Percentiles rank a stretch among this genome's conserved stretches.
Evolutionary conservation across 176 grass and related monocot species (phyloP).

Genomic region (Aegilops speltoides): DNA sequence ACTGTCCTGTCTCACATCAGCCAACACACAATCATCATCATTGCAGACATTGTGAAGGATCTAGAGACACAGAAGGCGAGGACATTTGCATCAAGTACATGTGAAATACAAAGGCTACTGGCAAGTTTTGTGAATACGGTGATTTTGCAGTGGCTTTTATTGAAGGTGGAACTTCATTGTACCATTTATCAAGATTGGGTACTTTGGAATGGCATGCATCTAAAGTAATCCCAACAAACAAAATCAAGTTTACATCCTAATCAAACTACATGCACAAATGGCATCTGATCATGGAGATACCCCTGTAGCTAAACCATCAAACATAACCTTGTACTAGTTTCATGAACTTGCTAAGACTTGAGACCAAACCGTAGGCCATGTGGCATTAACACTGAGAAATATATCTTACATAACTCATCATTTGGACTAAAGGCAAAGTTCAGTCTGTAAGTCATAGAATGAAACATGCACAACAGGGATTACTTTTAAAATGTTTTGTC

Average conservation of each 20-base stretch:
- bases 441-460: conserved; percentile 5
- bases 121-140: not conserved
- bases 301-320: conserved; percentile 12
- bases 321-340: not conserved
- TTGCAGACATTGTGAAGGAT: not conserved
- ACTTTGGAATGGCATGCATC: not conserved
- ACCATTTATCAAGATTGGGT: not conserved
- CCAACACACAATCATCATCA: not conserved
- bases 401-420: conserved; percentile 21
- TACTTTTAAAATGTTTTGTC: not conserved
- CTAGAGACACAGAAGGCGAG: not conserved
- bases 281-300: not conserved
- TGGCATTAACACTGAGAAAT: conserved; percentile 1
- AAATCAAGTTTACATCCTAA: not conserved
- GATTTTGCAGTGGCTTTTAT: not conserved
- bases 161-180: not conserved
- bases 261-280: conserved; percentile 8
- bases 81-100: not conserved
- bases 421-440: conserved; percentile 10
- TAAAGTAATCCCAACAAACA: not conserved
- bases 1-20: not conserved
- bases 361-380: not conserved
- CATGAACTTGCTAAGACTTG: conserved; percentile 12
- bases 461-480: not conserved
- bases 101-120: not conserved